Percentiles rank a stretch among this genome's conserved stretches.
Conservation (phyloP, 495 filamentous ascomycete species). For the Massariosphaeria phaeospora region DNA sequence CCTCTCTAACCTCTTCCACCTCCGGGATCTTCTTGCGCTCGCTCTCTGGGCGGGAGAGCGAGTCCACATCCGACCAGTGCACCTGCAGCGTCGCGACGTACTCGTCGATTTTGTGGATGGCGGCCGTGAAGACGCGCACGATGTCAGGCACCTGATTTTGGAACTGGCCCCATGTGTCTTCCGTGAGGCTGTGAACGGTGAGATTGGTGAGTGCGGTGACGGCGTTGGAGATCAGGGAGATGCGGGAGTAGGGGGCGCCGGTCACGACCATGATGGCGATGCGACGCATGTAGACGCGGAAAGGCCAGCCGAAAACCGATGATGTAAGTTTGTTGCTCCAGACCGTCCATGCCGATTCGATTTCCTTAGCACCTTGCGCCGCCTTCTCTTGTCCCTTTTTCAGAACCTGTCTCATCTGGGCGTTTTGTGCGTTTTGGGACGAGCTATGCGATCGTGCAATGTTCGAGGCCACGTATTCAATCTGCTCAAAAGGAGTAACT, state of each 20-base stretch:
- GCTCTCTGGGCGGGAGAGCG: constrained; percentile 13
- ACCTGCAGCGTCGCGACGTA: constrained; percentile 57
- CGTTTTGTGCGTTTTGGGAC: constrained; percentile 21
- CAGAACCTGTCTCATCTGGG: constrained; percentile 4
- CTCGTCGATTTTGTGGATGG: constrained; percentile 61
- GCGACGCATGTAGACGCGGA: constrained; percentile 64
- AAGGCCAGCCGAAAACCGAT: constrained; percentile 60
- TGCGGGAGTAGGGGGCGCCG: constrained; percentile 61
- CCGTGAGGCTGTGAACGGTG: constrained; percentile 63
- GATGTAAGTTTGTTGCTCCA: constrained; percentile 6
- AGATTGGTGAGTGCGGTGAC: constrained; percentile 64
- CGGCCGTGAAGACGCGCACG: constrained; percentile 63
- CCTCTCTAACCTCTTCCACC: constrained; percentile 57
- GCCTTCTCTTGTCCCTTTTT: constrained; percentile 22
- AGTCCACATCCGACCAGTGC: constrained; percentile 79
- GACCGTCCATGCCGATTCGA: constrained; percentile 1
- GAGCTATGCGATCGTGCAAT: constrained; percentile 49
- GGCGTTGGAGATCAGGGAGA: constrained; percentile 63
- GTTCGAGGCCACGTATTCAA: constrained; percentile 51
- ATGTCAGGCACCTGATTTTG: constrained; percentile 68
- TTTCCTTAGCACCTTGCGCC: constrained; percentile 20
- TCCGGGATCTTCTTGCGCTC: constrained; percentile 38
- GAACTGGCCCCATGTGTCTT: constrained; percentile 86
- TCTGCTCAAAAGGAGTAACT: constrained; percentile 46
- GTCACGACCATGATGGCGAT: constrained; percentile 59